These are phyloP conservation scores for Pilatotrama ljubarskyi DNA, from an alignment of 768 basidiomycete genomes.

Conservation along the genomic window DNA sequence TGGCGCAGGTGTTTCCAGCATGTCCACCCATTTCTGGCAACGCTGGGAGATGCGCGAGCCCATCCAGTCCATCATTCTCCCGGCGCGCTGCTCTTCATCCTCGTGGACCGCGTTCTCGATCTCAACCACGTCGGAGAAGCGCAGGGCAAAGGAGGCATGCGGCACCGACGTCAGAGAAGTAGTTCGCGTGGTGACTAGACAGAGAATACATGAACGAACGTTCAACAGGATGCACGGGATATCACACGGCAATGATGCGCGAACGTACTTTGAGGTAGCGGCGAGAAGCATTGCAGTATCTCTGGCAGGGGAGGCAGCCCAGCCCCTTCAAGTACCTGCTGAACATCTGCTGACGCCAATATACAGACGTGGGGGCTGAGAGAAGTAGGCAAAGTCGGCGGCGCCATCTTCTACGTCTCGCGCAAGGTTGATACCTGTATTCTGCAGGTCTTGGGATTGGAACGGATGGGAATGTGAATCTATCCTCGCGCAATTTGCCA, in stretches of 20 bases:
- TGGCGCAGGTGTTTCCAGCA: conserved; percentile 49
- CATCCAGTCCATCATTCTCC: conserved; percentile 86
- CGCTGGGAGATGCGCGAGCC: conserved; percentile 64
- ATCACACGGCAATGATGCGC: not conserved
- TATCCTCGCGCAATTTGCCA: not conserved
- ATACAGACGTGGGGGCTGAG: conserved; percentile 83
- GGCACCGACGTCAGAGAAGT: conserved; percentile 68
- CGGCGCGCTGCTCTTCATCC: conserved; percentile 76
- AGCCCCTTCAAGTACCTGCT: conserved; percentile 54
- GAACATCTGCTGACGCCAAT: conserved; percentile 68
- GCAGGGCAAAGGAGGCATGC: conserved; percentile 69
- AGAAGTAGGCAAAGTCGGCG: conserved; percentile 63
- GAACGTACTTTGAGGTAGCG: conserved; percentile 72
- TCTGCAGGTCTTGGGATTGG: not conserved
- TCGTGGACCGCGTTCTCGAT: conserved; percentile 75
- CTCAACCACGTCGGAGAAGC: conserved; percentile 75
- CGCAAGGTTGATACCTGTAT: not conserved
- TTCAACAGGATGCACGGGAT: not conserved
- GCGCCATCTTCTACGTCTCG: conserved; percentile 36
- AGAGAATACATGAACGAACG: conserved; percentile 1
- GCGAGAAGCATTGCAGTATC: conserved; percentile 83
- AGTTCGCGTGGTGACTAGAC: conserved; percentile 75
- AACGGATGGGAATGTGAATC: not conserved
- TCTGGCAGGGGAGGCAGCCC: conserved; percentile 69
- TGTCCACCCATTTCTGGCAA: conserved; percentile 70